Base-by-base conservation (phyloP, 495 filamentous ascomycete genomes). In the Hypoxylon fragiforme region DNA sequence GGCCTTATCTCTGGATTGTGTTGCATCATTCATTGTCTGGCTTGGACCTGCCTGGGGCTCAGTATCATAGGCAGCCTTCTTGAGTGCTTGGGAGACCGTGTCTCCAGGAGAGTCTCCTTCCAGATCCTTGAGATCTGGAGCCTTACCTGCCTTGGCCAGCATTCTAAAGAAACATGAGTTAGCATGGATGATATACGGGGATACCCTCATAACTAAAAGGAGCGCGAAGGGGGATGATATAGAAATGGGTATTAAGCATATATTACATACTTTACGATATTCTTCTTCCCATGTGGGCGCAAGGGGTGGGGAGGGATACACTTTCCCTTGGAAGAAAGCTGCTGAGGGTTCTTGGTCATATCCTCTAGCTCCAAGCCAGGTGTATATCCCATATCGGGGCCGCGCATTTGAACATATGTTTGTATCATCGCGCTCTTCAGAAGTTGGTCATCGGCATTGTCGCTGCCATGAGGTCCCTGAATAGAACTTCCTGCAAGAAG, bases 321-420 rank as follows among this genome's bases (percentile, higher is more conserved):
- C n/a, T n/a, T n/a, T n/a, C n/a, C n/a, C n/a, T n/a, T n/a, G n/a
- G n/a, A n/a, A n/a, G n/a, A n/a, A n/a, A n/a, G n/a, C n/a, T n/a
- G n/a, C n/a, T n/a, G n/a, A n/a, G n/a, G n/a, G n/a, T n/a, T n/a
- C n/a, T n/a, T n/a, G n/a, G n/a, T n/a, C 24, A 59, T 59, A 53
- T 54, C 59, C 0, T 52, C 22, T 9, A 59, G 58, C 3, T 62
- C 30, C 20, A 57, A 57, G 40, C 56, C 60, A 6, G 15, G 2
- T 3, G 13, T 7, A 5, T 5, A 51, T 8, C 36, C 49, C 34
- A 54, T 36, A 12, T 7, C n/a, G 13, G 48, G 62, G 12, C 64
- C 64, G 22, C 64, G 64, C 64, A 66, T 66, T 8, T 48, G 35
- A 6, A 58, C 12, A 13, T 64, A 66, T 9, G 60, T 50, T 21